Base-by-base conservation (phyloP, 352 stramenopile genomes). In the Peronospora tabacina region DNA sequence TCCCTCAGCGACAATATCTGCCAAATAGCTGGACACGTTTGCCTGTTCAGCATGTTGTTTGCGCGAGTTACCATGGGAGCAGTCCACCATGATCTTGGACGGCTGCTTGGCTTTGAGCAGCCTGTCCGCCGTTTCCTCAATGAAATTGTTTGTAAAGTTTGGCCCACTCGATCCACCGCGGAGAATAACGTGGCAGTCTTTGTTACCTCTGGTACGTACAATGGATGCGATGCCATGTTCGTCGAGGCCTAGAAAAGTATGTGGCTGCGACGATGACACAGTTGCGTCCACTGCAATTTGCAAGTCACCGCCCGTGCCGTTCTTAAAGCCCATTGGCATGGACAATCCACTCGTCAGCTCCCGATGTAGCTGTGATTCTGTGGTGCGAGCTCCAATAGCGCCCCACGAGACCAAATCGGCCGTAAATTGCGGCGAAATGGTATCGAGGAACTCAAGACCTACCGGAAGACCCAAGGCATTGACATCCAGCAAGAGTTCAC, bases 311-410 rank as follows among this genome's bases (percentile, higher is more conserved):
- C 81, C 73, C 10, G 81, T 92, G 56, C 78, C 81, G 58, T 92
- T 92, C 62, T 92, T 92, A 43, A 92, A 92, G 22, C 81, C 81
- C 22, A 92, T 72, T 15, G 81, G 81, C 76, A 88, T 90, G 28
- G 78, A 90, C 32, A 92, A 51, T 0, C 81, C 81, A 39, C 76
- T 89, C 1, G 81, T 83, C 11, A 92, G 67, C 58, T 92, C 78
- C 26, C 81, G 76, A 55, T 92, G 81, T 13, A 92, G 62, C 50
- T 92, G 81, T 17, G 72, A 87, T 54, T 92, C 81, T 40, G 81
- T 94, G 16, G 82, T 94, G 30, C 82, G 74, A 12, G 82, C 82
- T 24, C 82, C 82, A 33, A 94, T 94, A 8, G 82, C 82, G 28
- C 82, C 82, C 78, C 80, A 91, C 28, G 77, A 82, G 28, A 91